Evolutionary conservation across 192 early-diverging fungal genomes (phyloP).

Genomic region (Phycomyces nitens): DNA sequence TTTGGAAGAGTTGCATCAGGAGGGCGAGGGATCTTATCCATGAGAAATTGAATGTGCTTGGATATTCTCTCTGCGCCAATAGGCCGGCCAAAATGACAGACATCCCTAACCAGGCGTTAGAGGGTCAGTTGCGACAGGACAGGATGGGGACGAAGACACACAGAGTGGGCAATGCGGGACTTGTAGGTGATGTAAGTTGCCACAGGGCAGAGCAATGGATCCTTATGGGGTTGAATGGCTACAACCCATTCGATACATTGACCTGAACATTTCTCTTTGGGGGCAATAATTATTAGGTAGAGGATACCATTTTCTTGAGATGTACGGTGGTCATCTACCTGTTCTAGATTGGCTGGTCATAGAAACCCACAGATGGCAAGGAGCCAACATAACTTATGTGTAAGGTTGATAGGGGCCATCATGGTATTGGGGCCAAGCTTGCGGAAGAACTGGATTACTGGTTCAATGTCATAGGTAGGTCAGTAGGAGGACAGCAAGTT

Average conservation of each 20-base stretch:
- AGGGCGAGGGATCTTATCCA: background rate
- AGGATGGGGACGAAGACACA: background rate
- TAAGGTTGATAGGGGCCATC: background rate
- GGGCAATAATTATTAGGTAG: background rate
- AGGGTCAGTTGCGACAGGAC: background rate
- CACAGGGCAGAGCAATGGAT: background rate
- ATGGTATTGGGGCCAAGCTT: background rate
- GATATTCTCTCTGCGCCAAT: background rate
- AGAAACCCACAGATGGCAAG: background rate
- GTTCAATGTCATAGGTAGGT: background rate
- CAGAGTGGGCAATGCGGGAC: background rate
- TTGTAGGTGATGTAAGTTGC: background rate
- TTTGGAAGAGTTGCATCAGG: background rate
- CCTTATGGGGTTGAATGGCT: background rate
- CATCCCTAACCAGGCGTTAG: background rate
- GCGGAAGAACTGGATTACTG: background rate
- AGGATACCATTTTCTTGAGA: accelerated
- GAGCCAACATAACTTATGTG: background rate
- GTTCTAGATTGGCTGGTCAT: background rate
- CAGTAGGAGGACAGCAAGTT: background rate
- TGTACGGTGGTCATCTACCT: background rate
- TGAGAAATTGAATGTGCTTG: background rate
- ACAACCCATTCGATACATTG: background rate
- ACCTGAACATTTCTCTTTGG: background rate
- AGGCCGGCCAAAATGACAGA: background rate